Evolutionary conservation across 176 grass and related monocot genomes (phyloP).

Genomic region (Raddia guianensis): DNA sequence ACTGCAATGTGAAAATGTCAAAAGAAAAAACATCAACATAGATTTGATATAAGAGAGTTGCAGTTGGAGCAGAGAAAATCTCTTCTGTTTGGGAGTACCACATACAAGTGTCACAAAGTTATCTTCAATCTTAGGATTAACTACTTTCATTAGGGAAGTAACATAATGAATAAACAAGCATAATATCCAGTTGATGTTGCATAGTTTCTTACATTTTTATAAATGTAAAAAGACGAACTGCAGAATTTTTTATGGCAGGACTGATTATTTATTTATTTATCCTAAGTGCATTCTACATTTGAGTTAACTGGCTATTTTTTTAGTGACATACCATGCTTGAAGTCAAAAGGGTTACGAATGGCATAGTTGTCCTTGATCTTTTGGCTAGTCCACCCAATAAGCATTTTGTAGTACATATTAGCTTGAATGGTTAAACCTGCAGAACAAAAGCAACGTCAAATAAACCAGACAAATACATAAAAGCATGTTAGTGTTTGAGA

Average conservation of each 20-base stretch:
- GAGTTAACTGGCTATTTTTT: no score
- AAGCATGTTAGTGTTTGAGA: no score
- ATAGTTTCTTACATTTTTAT: background rate
- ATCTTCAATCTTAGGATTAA: constrained; percentile 7
- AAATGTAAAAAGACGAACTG: background rate
- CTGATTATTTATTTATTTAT: background rate
- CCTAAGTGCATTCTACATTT: no score
- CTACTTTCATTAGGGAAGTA: constrained; percentile 6
- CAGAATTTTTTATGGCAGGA: background rate
- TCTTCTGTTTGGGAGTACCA: background rate
- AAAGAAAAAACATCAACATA: background rate
- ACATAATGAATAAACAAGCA: background rate
- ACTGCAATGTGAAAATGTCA: constrained; percentile 50
- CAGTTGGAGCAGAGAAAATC: background rate
- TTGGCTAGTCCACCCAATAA: no score
- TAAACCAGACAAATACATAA: no score
- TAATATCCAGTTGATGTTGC: background rate
- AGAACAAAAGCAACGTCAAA: no score
- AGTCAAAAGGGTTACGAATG: no score
- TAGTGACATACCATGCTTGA: no score
- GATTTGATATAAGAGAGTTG: background rate
- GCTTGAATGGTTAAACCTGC: no score
- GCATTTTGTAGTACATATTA: no score
- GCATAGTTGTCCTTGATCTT: background rate
- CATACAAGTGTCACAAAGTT: background rate